A percentile compares a stretch with the other conserved stretches of the same genome.
These are phyloP conservation scores for Coemansia aciculifera DNA, from an alignment of 192 early-diverging fungal genomes.

Conservation along the genomic window DNA sequence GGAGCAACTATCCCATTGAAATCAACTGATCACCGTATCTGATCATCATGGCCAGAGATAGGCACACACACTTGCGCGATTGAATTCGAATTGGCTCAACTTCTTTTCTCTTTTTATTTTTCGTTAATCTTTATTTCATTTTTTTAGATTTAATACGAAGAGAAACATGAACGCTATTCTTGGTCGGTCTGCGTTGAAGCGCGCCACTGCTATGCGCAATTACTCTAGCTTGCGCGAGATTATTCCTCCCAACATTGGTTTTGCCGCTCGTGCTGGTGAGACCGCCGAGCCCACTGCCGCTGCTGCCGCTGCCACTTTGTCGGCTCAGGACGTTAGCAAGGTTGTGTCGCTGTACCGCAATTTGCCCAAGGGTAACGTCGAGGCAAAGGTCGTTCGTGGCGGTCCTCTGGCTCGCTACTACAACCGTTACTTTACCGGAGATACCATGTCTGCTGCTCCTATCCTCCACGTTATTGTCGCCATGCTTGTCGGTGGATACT, in stretches of 20 bases:
- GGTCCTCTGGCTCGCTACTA: constrained; percentile 66
- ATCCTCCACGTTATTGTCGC: constrained; percentile 63
- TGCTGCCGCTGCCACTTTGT: constrained; percentile 51
- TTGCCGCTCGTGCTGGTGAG: constrained; percentile 59
- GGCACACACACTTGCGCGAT: not conserved
- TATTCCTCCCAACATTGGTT: constrained; percentile 73
- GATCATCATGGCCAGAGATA: not conserved
- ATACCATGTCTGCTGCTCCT: constrained; percentile 67
- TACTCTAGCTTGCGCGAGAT: constrained; percentile 58
- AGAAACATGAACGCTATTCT: constrained; percentile 44
- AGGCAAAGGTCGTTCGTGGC: constrained; percentile 53
- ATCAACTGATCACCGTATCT: constrained; percentile 3
- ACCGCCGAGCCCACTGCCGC: constrained; percentile 37
- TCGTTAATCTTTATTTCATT: not conserved
- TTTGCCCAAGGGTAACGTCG: constrained; percentile 69
- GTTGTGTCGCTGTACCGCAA: constrained; percentile 75
- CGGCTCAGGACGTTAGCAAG: constrained; percentile 62
- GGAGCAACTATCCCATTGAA: not conserved
- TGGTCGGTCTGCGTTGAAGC: constrained; percentile 39
- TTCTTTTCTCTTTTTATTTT: not conserved
- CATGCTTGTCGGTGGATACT: constrained; percentile 65
- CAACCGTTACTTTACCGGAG: constrained; percentile 70
- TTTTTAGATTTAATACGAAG: not conserved
- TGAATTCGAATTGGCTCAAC: not conserved
- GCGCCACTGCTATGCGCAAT: constrained; percentile 37